Base-by-base conservation (phyloP, 495 filamentous ascomycete genomes). In the Neurospora terricola region DNA sequence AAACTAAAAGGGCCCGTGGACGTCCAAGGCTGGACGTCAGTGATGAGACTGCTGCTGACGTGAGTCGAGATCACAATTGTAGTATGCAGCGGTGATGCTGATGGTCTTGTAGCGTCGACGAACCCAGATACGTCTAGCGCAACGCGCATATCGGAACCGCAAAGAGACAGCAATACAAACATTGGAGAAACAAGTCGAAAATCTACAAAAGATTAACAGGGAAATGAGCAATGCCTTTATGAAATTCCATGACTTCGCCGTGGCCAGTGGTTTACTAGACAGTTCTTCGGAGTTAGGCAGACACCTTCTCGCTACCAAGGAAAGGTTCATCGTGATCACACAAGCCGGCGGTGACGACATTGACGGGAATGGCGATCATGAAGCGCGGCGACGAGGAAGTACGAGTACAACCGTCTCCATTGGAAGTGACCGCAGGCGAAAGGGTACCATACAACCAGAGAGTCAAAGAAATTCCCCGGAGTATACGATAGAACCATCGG, bases 71-170 rank as follows among this genome's bases (percentile, higher is more conserved):
- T 30, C 70, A 16, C 40, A 38, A 69, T 7, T 70, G 39, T 43
- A 71, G 42, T 54, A 45, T 70, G 73, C 70, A 76, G 40, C 8
- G 34, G 66, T 78, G 40, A 74, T 74, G 62, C 72, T 71, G 72
- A 76, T 70, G 74, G 71, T 38, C 8, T 70, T 72, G 36, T 76
- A 97, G 92, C 89, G 92, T 69, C 89, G 93, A 40, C 88, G 93
- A 70, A 94, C 91, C n/a, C 93, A 97, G 81, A 94, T 95, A 71
- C 89, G 93, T 43, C 86, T 96, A 72, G 93, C 93, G 11, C 93
- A 97, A 78, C 86, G 93, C 39, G 93, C 93, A 2, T 96, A 97
- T 77, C 89, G 93, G 11, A 88, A 92, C 75, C 90, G 93, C 18
- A 95, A 96, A 78, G 93, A 97, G 78, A 91, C 87, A 30, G 92